phyloP scores from a whole-genome alignment of 495 filamentous ascomycete genomes.

The Trichocladium uniseriatum region DNA sequence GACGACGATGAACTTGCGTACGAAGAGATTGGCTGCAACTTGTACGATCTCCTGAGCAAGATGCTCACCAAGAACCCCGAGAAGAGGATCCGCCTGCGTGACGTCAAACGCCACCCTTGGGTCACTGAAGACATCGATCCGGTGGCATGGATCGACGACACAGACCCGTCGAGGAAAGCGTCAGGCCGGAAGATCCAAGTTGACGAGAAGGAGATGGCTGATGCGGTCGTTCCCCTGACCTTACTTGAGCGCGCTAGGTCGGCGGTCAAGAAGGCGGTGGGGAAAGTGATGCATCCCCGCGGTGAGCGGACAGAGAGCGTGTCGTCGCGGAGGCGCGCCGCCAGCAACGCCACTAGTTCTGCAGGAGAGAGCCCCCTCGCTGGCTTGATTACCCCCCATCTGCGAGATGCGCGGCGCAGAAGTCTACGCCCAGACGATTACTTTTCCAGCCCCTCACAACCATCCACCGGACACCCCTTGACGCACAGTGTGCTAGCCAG shows the following conservation, averaged over 20 bases:
- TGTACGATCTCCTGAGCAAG: conserved; percentile 70
- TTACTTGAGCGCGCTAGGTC: conserved; percentile 69
- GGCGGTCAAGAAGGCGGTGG: conserved; percentile 56
- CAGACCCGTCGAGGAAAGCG: conserved; percentile 71
- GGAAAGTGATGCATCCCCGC: conserved; percentile 50
- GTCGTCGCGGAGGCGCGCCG: conserved; percentile 44
- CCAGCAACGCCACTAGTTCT: conserved; percentile 52
- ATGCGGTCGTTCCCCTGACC: conserved; percentile 80
- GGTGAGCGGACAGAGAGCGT: conserved; percentile 45
- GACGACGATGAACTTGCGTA: conserved; percentile 65
- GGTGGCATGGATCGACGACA: conserved; percentile 82
- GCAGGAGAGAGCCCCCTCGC: conserved; percentile 34
- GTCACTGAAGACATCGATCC: conserved; percentile 72
- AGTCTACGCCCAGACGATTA: conserved; percentile 69
- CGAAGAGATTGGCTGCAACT: conserved; percentile 73
- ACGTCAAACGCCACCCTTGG: conserved; percentile 97
- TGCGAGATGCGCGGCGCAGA: conserved; percentile 47
- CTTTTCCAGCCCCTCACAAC: conserved; percentile 36
- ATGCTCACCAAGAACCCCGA: conserved; percentile 84
- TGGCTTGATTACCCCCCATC: conserved; percentile 28
- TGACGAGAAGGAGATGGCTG: conserved; percentile 78
- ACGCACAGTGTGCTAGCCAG: conserved; percentile 72
- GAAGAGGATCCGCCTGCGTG: conserved; percentile 76
- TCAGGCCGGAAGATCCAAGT: conserved; percentile 89
- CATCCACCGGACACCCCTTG: conserved; percentile 62